These are phyloP conservation scores for Colletotrichum lini DNA, from an alignment of 2,329 filamentous ascomycete species.

Conservation along the genomic window DNA sequence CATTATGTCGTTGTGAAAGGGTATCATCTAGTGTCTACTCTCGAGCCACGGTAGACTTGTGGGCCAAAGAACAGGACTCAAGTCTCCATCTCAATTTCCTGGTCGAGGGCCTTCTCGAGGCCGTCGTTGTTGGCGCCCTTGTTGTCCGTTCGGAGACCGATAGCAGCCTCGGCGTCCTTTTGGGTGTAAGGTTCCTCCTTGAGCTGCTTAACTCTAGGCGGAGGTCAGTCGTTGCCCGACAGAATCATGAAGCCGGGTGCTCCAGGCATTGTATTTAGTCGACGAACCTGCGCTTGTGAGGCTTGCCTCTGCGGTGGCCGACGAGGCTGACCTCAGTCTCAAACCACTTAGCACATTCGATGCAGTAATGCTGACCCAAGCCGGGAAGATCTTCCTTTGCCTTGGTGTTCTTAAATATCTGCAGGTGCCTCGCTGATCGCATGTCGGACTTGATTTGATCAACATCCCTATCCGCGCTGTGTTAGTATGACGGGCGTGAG, in stretches of 20 bases:
- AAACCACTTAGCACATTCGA: constrained; percentile 97
- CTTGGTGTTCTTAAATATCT: constrained; percentile 84
- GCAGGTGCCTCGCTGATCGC: constrained; percentile 82
- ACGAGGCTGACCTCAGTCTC: constrained; percentile 84
- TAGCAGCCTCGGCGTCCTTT: constrained; percentile 85
- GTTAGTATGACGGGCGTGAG: constrained; percentile 1
- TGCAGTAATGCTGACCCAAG: constrained; percentile 88
- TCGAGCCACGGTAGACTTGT: constrained; percentile 16
- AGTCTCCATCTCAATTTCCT: constrained; percentile 56
- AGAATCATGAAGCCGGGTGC: not conserved
- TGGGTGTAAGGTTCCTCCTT: constrained; percentile 89
- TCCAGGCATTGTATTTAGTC: not conserved
- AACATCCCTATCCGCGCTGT: constrained; percentile 76
- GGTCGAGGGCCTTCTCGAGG: constrained; percentile 45
- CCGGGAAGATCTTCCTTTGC: constrained; percentile 89
- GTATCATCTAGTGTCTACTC: constrained; percentile 37
- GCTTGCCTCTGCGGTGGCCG: constrained; percentile 87
- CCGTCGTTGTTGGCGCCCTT: constrained; percentile 53
- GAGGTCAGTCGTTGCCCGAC: constrained; percentile 11
- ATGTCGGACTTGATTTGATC: constrained; percentile 94
- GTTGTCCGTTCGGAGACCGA: constrained; percentile 81
- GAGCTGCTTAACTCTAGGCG: constrained; percentile 80
- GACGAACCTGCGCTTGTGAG: constrained; percentile 87
- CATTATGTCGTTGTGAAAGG: constrained; percentile 32
- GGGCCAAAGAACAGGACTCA: constrained; percentile 19